These are phyloP conservation scores for Tylopilus balloui DNA, from an alignment of 768 basidiomycete genomes.

Conservation along the genomic window DNA sequence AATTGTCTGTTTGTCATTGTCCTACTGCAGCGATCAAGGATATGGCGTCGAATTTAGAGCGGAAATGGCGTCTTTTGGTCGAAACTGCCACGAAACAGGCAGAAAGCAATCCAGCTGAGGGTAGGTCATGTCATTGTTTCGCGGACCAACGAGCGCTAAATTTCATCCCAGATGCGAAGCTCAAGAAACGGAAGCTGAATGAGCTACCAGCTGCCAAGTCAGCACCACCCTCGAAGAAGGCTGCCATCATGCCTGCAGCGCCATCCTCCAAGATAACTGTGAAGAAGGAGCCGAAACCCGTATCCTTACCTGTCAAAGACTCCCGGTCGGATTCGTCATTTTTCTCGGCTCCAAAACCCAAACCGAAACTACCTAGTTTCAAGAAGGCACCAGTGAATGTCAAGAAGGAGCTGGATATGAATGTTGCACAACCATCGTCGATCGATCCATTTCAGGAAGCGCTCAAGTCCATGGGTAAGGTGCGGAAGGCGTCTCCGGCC, in stretches of 20 bases:
- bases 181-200: constrained; percentile 73
- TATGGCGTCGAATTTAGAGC: constrained; percentile 85
- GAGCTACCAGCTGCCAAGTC: constrained; percentile 45
- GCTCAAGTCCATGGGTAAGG: constrained; percentile 68
- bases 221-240: constrained; percentile 63
- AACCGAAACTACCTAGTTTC: constrained; percentile 80
- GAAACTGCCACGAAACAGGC: constrained; percentile 44
- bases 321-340: constrained; percentile 85
- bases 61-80: constrained; percentile 71
- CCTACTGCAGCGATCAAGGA: constrained; percentile 77
- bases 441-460: constrained; percentile 81
- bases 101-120: constrained; percentile 50
- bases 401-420: constrained; percentile 51
- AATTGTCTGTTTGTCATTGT: constrained; percentile 39
- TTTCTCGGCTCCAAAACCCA: constrained; percentile 83
- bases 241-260: constrained; percentile 37
- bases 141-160: constrained; percentile 23
- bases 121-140: constrained; percentile 60
- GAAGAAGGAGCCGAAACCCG: constrained; percentile 54
- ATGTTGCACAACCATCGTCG: constrained; percentile 71
- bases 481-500: constrained; percentile 58
- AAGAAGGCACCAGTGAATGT: constrained; percentile 61
- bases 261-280: constrained; percentile 32
- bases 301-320: constrained; percentile 51
- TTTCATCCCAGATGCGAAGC: constrained; percentile 43